These are phyloP conservation scores for Backusella tuberculispora DNA, from an alignment of 192 early-diverging fungal genomes.

Conservation along the genomic window DNA sequence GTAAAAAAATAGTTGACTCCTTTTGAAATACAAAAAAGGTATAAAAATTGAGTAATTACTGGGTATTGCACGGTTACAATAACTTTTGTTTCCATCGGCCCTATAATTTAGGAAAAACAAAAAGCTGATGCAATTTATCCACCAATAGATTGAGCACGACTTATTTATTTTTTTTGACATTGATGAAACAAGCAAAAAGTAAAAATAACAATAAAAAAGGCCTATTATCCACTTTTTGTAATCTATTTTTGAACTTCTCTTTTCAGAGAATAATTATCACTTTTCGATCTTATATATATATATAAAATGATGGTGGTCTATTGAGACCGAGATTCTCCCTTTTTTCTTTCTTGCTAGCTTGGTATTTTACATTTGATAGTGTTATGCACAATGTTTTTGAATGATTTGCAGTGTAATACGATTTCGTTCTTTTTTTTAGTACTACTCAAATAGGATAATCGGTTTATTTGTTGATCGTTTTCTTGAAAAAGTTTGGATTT, in stretches of 20 bases:
- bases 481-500: constrained; percentile 1
- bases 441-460: neutral
- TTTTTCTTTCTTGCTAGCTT: neutral
- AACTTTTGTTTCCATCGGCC: neutral
- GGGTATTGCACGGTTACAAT: neutral
- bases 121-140: neutral
- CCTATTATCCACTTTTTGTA: constrained; percentile 2
- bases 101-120: neutral
- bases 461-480: constrained; percentile 11
- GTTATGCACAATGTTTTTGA: neutral
- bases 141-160: constrained; percentile 14
- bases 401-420: neutral
- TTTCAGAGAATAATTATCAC: neutral
- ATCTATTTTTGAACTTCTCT: constrained; percentile 7
- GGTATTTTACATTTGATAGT: neutral
- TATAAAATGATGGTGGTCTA: neutral
- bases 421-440: neutral
- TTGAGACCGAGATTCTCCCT: neutral
- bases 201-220: neutral
- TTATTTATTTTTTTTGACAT: neutral
- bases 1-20: constrained; percentile 16
- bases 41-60: constrained; percentile 1
- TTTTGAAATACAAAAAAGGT: constrained; percentile 9
- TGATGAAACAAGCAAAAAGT: neutral
- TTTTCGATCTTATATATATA: neutral